Evolutionary conservation across 768 basidiomycete species (phyloP), one percentile per base, ranked within the genome.

Genomic region (Tylopilus vinaceipallidus): DNA sequence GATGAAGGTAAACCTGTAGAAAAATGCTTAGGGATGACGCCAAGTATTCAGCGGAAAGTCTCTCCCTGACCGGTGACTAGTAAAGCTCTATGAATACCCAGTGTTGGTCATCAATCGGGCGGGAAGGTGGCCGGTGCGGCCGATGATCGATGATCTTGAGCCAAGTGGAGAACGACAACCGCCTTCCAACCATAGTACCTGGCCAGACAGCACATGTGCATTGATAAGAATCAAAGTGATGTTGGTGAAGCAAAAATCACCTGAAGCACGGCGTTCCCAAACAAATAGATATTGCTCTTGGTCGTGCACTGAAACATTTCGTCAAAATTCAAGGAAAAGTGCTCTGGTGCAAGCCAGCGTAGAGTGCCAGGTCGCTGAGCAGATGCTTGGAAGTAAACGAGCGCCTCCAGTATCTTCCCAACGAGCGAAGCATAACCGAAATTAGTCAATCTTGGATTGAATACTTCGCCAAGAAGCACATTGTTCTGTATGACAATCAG

Each of bases 181-280:
- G 7, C 24, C 6, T 6, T 50, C 45, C 5, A 35, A 24, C 45
- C 46, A 52, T 3, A 50, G 50, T 2, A 22, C 17, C 29, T 32
- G 32, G 2, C 57, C 52, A 2, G 56, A 58, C 42, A 58, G 17
- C 2, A 58, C 48, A 75, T 70, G 20, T 5, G 37, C 11, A 27
- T 8, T 9, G 29, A 16, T 46, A 17, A 47, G 36, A 13, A 47
- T 11, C 34, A 35, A 3, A 5, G 4, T 2, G 33, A 7, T 7
- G 1, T 12, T 11, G 6, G 38, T 29, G 5, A 24, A 16, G 2
- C 1, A 13, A 12, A 29, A 29, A 44, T 46, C 12, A 29, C 27
- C 27, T 29, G 27, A 29, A 29, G 27, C 12, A 12, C 27, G 12
- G 12, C 12, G 12, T 12, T 29, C 6, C 27, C 27, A 29, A 29